A percentile compares a stretch with the other conserved stretches of the same genome.
Conservation (phyloP, 768 basidiomycete genomes). For the Psilocybe tampanensis region DNA sequence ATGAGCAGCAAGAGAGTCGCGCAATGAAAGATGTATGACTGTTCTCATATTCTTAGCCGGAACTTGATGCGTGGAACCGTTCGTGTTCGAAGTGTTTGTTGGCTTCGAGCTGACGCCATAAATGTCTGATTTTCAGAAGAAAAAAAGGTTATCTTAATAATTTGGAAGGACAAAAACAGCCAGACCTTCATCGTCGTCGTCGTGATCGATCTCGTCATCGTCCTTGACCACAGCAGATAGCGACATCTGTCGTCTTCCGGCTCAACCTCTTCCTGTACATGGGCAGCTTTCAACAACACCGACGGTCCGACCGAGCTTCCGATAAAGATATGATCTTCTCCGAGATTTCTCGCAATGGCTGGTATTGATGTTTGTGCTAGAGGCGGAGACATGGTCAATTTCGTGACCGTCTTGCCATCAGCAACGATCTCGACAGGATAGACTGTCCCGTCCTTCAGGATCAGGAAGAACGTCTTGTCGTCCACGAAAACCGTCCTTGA, state of each 20-base stretch:
- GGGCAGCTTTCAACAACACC: slow-evolving; percentile 66
- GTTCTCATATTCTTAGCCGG: slow-evolving; percentile 51
- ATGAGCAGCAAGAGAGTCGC: slow-evolving; percentile 72
- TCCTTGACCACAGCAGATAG: slow-evolving; percentile 50
- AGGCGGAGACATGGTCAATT: slow-evolving; percentile 54
- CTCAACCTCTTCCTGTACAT: slow-evolving; percentile 62
- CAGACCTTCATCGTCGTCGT: slow-evolving; percentile 80
- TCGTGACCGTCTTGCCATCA: slow-evolving; percentile 74
- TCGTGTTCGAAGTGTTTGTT: slow-evolving; percentile 35
- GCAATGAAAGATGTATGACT: slow-evolving; percentile 69
- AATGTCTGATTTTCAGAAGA: slow-evolving; percentile 31
- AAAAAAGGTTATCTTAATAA: neutral
- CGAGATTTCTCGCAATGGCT: slow-evolving; percentile 49
- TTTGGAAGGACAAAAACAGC: slow-evolving; percentile 13
- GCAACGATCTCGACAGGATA: slow-evolving; percentile 77
- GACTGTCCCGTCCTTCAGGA: slow-evolving; percentile 73
- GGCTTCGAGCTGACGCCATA: slow-evolving; percentile 47
- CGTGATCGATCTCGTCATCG: slow-evolving; percentile 71
- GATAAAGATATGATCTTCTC: slow-evolving; percentile 66
- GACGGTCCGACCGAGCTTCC: slow-evolving; percentile 87
- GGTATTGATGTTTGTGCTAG: slow-evolving; percentile 74
- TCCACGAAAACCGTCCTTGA: slow-evolving; percentile 71
- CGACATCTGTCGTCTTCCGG: slow-evolving; percentile 42
- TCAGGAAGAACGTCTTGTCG: slow-evolving; percentile 74
- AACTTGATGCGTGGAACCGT: slow-evolving; percentile 34